These are phyloP conservation scores for Anethum foeniculum DNA, from an alignment of 140 eudicot species.

Conservation along the genomic window DNA sequence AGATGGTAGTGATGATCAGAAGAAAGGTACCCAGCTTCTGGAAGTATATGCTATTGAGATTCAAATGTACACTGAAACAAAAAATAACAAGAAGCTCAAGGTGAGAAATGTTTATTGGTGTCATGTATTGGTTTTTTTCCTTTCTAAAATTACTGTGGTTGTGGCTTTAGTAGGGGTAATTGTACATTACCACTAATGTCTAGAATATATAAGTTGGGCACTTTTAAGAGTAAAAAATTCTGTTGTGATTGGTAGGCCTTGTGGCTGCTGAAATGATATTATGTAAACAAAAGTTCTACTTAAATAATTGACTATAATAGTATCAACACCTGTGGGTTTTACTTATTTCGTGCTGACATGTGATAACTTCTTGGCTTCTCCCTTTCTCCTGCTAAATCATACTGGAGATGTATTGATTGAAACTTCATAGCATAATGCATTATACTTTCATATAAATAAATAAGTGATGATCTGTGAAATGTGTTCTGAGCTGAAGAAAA, in stretches of 20 bases:
- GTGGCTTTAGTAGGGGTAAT: background rate
- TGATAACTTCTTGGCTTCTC: background rate
- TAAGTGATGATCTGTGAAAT: background rate
- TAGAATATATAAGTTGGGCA: background rate
- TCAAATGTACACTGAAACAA: slow-evolving; percentile 97
- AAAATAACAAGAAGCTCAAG: slow-evolving; percentile 95
- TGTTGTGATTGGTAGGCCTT: background rate
- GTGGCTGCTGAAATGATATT: background rate
- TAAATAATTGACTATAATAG: background rate
- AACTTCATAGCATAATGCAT: background rate
- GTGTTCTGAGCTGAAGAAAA: background rate
- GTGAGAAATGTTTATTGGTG: slow-evolving; percentile 24
- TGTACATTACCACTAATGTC: background rate
- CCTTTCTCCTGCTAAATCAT: background rate
- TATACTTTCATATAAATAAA: background rate
- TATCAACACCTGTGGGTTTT: background rate
- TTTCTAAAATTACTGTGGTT: background rate
- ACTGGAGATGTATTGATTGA: background rate
- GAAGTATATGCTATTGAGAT: slow-evolving; percentile 98
- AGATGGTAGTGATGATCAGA: slow-evolving; percentile 98
- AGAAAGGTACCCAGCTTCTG: slow-evolving; percentile 96
- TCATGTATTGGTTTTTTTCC: background rate
- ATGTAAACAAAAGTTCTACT: too few relatives aligned
- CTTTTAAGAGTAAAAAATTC: background rate
- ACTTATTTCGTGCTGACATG: background rate